Base-by-base conservation (phyloP, 495 filamentous ascomycete genomes). In the Talaromyces adpressus region DNA sequence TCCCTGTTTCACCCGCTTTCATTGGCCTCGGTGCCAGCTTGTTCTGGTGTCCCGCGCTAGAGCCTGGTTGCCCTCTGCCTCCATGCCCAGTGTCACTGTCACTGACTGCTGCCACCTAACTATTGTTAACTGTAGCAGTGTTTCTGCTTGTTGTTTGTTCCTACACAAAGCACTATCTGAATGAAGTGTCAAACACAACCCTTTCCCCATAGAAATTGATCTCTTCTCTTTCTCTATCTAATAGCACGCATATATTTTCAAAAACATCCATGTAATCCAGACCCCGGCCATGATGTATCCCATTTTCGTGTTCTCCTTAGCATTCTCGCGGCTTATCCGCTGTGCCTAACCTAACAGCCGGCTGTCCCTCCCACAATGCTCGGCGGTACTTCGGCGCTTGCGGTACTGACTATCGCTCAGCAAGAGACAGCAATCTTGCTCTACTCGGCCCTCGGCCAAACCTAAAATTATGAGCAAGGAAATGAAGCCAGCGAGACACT, bases 1-100 rank as follows among this genome's bases (percentile, higher is more conserved):
- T 57, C 53, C 53, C 30, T 59, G 57, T 36, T 59, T 36, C 27
- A 22, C 57, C 57, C 30, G 57, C 57, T n/a, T 36, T 41, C 57
- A 59, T 59, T 59, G 57, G 57, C 11, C 8, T 29, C 11, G 2
- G 20, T n/a, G 57, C 25, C 54, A 30, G 27, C 23, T 16, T 22
- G 6, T 30, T 34, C 25, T 14, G 20, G 30, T 32, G 30, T n/a
- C n/a, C n/a, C n/a, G n/a, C n/a, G n/a, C n/a, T 9, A 9, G 6
- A 41, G 36, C 36, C 36, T 41, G 11, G 12, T 41, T 41, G 36
- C 12, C n/a, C n/a, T 41, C 36, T 16, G 52, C 20, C 22, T 32
- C 8, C 1, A 6, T 6, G 6, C 6, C 30, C 7, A 6, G 30
- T 9, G 6, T 32, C 30, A 32, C 30, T 32, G 30, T 1, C 30